A percentile compares a stretch with the other conserved stretches of the same genome.
Conservation (phyloP, 73 alveolate genomes). For the Blepharisma japonicum region DNA sequence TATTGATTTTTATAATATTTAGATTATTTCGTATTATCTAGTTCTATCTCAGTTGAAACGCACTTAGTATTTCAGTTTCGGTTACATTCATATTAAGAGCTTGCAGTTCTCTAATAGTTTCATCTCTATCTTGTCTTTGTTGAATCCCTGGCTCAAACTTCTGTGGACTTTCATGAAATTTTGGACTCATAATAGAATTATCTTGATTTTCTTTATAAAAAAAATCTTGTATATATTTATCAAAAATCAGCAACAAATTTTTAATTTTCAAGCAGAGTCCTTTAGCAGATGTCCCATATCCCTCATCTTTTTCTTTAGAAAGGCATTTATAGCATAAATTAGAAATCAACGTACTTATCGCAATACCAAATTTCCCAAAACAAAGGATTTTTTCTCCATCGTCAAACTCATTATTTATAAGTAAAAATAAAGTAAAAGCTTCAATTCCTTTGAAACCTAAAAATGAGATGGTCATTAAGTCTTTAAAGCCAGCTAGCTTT, state of each 20-base stretch:
- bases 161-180: conserved; percentile 12
- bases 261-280: conserved; percentile 7
- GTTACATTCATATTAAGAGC: conserved; percentile 15
- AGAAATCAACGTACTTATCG: too few relatives aligned
- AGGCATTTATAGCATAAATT: too few relatives aligned
- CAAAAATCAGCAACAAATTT: neutral
- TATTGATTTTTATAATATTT: too few relatives aligned
- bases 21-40: neutral
- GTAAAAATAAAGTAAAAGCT: too few relatives aligned
- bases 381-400: too few relatives aligned
- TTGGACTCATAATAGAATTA: conserved; percentile 11
- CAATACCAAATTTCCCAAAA: too few relatives aligned
- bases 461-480: too few relatives aligned
- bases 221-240: neutral
- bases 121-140: conserved; percentile 22
- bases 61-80: conserved; percentile 3
- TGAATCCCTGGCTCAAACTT: conserved; percentile 22
- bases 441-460: too few relatives aligned
- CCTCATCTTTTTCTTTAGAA: too few relatives aligned
- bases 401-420: too few relatives aligned
- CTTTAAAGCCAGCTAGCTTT: too few relatives aligned
- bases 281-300: too few relatives aligned
- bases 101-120: conserved; percentile 19
- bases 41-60: neutral
- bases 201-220: conserved; percentile 6